A percentile compares a stretch with the other conserved stretches of the same genome.
Evolutionary conservation across 78 protist genomes (phyloP).

Genomic region (Chrysochromulina tobinii): DNA sequence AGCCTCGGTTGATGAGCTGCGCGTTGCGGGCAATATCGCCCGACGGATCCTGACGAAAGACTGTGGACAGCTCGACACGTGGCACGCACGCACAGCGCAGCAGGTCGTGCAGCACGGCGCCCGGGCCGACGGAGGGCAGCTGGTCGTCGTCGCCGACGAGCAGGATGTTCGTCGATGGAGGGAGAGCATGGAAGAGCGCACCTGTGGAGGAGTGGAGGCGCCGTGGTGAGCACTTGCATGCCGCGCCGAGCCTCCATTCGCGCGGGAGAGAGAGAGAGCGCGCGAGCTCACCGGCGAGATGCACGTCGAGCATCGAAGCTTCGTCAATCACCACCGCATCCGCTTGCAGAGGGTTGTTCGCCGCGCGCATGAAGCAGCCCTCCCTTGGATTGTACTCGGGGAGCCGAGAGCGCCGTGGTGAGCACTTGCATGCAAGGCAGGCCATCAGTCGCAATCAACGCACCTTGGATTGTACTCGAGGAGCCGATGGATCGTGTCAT

Average conservation of each 20-base stretch:
- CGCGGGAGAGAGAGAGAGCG: not conserved
- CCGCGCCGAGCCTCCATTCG: no score
- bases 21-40: conserved; percentile 21
- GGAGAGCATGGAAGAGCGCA: no score
- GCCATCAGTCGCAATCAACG: no score
- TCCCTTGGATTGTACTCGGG: not conserved
- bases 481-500: no score
- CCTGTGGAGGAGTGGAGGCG: no score
- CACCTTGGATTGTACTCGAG: no score
- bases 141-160: conserved; percentile 32
- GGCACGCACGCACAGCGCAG: not conserved
- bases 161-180: not conserved
- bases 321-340: conserved; percentile 24
- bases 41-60: not conserved
- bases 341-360: not conserved
- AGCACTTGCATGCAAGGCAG: no score
- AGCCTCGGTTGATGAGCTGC: not conserved
- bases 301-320: conserved; percentile 27
- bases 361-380: not conserved
- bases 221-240: no score
- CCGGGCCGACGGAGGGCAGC: conserved; percentile 35
- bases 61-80: not conserved
- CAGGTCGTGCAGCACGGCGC: conserved; percentile 8
- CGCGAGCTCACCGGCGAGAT: not conserved
- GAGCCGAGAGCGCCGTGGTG: not conserved